Percentiles rank a stretch among this genome's conserved stretches.
phyloP scores from a whole-genome alignment of 2,329 filamentous ascomycete species.

The Epichloe baconii region DNA sequence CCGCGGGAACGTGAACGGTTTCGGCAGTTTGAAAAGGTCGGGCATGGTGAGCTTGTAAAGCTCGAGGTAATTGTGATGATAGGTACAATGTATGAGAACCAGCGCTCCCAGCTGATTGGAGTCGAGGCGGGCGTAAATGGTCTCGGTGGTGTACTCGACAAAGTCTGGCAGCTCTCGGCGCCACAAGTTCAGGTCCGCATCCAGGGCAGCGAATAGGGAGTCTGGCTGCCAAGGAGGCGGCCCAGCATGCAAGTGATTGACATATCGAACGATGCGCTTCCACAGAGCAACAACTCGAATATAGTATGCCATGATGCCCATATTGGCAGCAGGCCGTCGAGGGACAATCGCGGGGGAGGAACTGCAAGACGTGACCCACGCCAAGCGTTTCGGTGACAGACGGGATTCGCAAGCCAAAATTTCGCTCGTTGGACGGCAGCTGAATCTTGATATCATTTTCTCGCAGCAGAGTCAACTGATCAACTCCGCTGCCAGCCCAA shows the following conservation, averaged over 20 bases:
- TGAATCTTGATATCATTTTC: constrained; percentile 29
- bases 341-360: constrained; percentile 26
- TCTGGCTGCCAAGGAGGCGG: constrained; percentile 29
- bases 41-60: constrained; percentile 34
- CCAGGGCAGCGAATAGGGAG: constrained; percentile 28
- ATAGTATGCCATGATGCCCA: constrained; percentile 32
- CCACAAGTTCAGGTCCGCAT: constrained; percentile 27
- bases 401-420: constrained; percentile 27
- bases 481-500: constrained; percentile 26
- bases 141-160: constrained; percentile 28
- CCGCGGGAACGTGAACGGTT: constrained; percentile 25
- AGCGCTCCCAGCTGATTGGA: constrained; percentile 32
- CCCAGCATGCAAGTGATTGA: constrained; percentile 26
- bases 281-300: constrained; percentile 27
- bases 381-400: constrained; percentile 27
- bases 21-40: constrained; percentile 28
- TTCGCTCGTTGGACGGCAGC: constrained; percentile 26
- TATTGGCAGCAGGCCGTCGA: constrained; percentile 25
- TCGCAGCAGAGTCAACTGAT: constrained; percentile 25
- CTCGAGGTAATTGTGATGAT: constrained; percentile 32
- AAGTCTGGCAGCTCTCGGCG: constrained; percentile 28
- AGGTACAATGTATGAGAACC: constrained; percentile 32
- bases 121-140: constrained; percentile 32
- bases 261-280: constrained; percentile 28
- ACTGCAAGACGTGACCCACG: constrained; percentile 27